Evolutionary conservation across 257 asterid species (phyloP), one percentile per base, ranked within the genome.

Genomic region (Cinchona pubescens): DNA sequence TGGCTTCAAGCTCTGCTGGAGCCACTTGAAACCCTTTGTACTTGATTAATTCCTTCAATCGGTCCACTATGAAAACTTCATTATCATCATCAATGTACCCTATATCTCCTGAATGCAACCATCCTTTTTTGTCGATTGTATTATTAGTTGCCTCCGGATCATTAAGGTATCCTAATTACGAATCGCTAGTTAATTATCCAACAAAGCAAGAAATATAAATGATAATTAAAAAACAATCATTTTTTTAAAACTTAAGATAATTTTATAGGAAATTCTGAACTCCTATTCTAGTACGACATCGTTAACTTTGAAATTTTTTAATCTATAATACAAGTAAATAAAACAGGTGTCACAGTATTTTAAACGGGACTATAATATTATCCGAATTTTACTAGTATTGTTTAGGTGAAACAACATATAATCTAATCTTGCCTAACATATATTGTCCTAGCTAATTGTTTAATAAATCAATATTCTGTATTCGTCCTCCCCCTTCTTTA

Each of bases 21-120:
- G 85, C 88, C 2, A 85, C 86, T 66, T 85, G 89, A 67, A 80
- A 85, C 25, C 89, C 89, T 72, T 85, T 85, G 21, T 81, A 85
- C 43, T 85, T 85, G 1, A 85, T 85, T 18, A 85, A 27, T 43
- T 83, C 89, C 15, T 85, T 85, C 43, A 85, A 32, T 14, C 89
- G 76, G 51, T 85, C 89, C 5, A 83, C 81, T 4, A 85, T 81
- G 42, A 72, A 85, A 7, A 85, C 64, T 72, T 81, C 83, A 61
- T 81, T 84, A 32, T 83, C 80, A 0, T 80, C 80, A 34, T 85
- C 89, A 13, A 85, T 58, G 42, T 75, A 85, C 7, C 87, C 89
- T 6, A 85, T 65, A 66, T 85, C 89, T 49, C 89, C 88, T 0
- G 85, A 82, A 29, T 85, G 87, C 71, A 85, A 75, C 87, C 87